Percentiles rank a stretch among this genome's conserved stretches.
Evolutionary conservation across 2,329 filamentous ascomycete genomes (phyloP).

Genomic region (Fusarium subglutinans): DNA sequence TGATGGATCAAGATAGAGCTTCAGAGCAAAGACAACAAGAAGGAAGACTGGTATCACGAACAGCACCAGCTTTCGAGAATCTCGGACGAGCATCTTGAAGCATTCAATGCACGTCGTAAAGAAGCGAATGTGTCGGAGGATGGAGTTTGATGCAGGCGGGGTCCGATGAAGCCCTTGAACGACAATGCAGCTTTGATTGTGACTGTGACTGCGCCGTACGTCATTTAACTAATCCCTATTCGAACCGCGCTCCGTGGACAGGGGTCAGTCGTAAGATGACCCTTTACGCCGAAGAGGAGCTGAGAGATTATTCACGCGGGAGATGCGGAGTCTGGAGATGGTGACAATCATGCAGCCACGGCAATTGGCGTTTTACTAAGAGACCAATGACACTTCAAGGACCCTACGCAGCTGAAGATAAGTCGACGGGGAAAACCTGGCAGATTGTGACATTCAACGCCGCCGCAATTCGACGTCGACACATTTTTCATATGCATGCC

Average conservation of each 20-base stretch:
- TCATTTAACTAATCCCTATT: conserved; percentile 15
- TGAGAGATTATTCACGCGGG: background rate
- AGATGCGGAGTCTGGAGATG: background rate
- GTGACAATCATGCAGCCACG: background rate
- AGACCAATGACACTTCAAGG: background rate
- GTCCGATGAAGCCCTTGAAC: background rate
- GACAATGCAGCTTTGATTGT: background rate
- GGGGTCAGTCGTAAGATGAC: background rate
- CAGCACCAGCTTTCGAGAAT: conserved; percentile 46
- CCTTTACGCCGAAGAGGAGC: background rate
- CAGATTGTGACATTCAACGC: conserved; percentile 2
- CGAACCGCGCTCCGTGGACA: conserved; percentile 6
- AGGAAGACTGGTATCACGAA: conserved; percentile 43
- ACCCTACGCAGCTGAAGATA: background rate
- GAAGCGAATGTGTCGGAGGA: background rate
- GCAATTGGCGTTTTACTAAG: background rate
- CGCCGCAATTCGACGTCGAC: conserved; percentile 26
- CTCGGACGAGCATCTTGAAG: conserved; percentile 46
- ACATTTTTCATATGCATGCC: conserved; percentile 41
- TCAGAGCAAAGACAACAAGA: conserved; percentile 43
- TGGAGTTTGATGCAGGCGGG: background rate
- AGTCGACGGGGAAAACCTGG: background rate
- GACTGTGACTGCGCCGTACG: background rate
- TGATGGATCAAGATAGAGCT: conserved; percentile 26
- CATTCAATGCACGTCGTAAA: background rate